Base-by-base conservation (phyloP, 2,329 filamentous ascomycete genomes). In the Knufia fluminis region DNA sequence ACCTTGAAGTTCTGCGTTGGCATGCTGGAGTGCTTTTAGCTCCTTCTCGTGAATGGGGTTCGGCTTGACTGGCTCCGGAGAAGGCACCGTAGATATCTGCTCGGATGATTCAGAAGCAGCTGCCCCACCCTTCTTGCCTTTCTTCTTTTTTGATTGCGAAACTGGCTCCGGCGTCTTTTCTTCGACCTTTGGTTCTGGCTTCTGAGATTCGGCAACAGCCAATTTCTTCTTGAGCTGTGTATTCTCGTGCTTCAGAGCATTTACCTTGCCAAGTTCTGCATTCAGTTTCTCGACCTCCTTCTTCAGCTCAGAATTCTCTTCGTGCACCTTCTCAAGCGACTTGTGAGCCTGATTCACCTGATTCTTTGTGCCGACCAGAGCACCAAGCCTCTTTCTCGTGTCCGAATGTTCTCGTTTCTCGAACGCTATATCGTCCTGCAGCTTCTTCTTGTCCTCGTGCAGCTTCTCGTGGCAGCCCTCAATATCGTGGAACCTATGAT, bases 151-250 rank as follows among this genome's bases (percentile, higher is more conserved):
- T 3, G 23, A 23, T 12, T n/a, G 10, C 19, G 14, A 23, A 9
- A 17, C 20, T 10, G 46, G 16, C 10, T 43, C 46, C 17, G 46
- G 46, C 32, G n/a, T 12, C 12, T 33, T 42, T 4, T 42, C 19
- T 35, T 42, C 38, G 9, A 49, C 36, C 26, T 42, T 33, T 28
- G 36, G 9, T n/a, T 49, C 39, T 26, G 38, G n/a, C 16, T 24
- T 36, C 9, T 9, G 9, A 24, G 38, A 23, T 33, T 42, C 46
- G 3, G 39, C 28, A 22, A 17, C 46, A 19, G 46, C 38, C 17
- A 49, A 22, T 19, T 49, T 49, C 39, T 49, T 49, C 28, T 49
- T 49, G 22, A 49, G 26, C 22, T 49, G 46, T 17, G 46, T 36
- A 19, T 49, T 49, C 24, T 49, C 46, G 19, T 49, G 46, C 19